These are phyloP conservation scores for Pseudocohnilembus persalinus DNA, from an alignment of 169 alveolate genomes.

Conservation along the genomic window DNA sequence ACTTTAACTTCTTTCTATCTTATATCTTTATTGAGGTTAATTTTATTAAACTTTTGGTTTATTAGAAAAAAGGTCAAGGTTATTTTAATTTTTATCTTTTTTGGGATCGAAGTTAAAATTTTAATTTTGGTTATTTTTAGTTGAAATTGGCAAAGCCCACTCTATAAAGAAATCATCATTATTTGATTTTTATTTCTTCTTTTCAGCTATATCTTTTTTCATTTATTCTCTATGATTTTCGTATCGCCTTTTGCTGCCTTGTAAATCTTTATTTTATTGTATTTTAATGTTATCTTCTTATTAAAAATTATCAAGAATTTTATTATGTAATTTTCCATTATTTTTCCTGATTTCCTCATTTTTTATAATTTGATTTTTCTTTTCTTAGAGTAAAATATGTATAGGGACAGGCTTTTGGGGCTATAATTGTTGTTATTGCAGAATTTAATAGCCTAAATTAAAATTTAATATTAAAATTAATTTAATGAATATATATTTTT, in stretches of 20 bases:
- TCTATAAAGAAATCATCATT: background rate
- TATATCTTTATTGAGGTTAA: background rate
- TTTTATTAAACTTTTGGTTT: too few relatives aligned
- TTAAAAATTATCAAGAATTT: background rate
- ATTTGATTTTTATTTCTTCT: background rate
- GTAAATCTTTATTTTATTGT: background rate
- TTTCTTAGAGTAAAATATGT: background rate
- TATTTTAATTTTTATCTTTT: background rate
- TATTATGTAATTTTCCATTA: background rate
- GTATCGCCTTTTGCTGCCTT: background rate
- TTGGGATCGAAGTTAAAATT: too few relatives aligned
- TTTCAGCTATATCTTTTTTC: background rate
- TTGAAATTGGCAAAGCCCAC: background rate
- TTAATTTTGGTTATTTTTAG: too few relatives aligned
- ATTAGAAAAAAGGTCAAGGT: background rate
- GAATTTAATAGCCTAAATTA: background rate
- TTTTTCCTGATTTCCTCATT: background rate
- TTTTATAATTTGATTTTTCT: too few relatives aligned
- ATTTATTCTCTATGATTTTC: background rate
- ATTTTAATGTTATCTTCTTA: background rate
- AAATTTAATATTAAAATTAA: too few relatives aligned
- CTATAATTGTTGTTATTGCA: background rate
- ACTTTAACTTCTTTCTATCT: background rate
- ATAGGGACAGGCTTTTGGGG: background rate
- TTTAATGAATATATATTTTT: too few relatives aligned